Evolutionary conservation across 2,329 filamentous ascomycete species (phyloP), one percentile per base, ranked within the genome.

Genomic region (Aspergillus vadensis): DNA sequence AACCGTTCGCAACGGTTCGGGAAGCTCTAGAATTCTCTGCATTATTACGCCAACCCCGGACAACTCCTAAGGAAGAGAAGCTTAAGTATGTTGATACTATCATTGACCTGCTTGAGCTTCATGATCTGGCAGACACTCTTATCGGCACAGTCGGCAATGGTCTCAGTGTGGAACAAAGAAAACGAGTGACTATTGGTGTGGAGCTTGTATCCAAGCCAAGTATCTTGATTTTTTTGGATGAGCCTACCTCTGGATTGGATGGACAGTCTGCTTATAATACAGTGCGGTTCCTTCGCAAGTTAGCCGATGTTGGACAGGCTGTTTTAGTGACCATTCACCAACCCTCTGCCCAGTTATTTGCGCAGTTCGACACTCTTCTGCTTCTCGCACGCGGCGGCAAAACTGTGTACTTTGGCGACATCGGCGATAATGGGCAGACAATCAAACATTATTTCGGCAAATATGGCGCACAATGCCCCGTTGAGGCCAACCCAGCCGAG

Each of bases 261-360:
- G 90, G 87, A 67, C 92, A 96, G 75, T 96, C 92, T 0, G 92
- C 92, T 0, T 96, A 91, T 90, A 89, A 91, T 65, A 96, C 96
- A 71, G 83, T 91, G 53, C 88, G 91, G 70, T 83, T 96, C 7
- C 83, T 97, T 30, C 88, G 93, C 77, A 96, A 94, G 77, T 83
- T 97, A 21, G 91, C 91, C 69, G 90, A 92, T 74, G 88, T 86
- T 61, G 92, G 92, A 17, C 91, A 94, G 74, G 92, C 93, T 51
- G 90, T 97, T 76, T 86, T 97, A 9, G 96, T 92, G 79, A 96
- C 92, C 0, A 96, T 97, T 62, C 92, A 97, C 74, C 92, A 97
- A 75, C 92, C 92, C 8, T 95, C 91, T 10, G 92, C 92, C 43
- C 91, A 95, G 83, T 82, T 97, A 54, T 96, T 97, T 80, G 90